A percentile compares a stretch with the other conserved stretches of the same genome.
phyloP scores from a whole-genome alignment of 176 grass and related monocot species.

The Neostapfia colusana region DNA sequence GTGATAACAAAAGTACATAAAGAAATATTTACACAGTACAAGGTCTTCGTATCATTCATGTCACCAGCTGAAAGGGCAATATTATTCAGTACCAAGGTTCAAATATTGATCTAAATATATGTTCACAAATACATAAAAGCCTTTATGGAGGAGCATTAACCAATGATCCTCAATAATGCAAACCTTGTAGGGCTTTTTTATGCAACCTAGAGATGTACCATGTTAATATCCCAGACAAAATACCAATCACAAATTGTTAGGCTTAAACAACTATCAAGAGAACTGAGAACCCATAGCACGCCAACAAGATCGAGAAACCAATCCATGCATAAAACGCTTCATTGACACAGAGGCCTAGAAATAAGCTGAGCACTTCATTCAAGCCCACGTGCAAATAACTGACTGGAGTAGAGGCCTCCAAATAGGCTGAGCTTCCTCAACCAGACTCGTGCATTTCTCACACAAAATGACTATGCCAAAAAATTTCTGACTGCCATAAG shows the following conservation, averaged over 20 bases:
- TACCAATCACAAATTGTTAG: not conserved
- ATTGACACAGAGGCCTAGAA: not conserved
- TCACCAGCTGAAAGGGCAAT: not conserved
- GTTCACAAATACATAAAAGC: not conserved
- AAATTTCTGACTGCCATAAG: not conserved
- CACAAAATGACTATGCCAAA: not conserved
- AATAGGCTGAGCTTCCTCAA: not conserved
- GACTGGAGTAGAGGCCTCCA: not conserved
- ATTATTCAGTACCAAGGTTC: not conserved
- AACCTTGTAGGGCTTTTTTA: not conserved
- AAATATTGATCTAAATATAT: not conserved
- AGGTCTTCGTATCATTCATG: not conserved
- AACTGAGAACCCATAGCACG: too few species aligned
- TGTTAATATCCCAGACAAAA: not conserved
- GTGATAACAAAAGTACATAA: not conserved
- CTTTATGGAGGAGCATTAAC: not conserved
- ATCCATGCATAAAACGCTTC: not conserved
- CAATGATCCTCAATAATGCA: slow-evolving; percentile 3
- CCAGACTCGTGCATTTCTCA: not conserved
- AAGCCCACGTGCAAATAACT: not conserved
- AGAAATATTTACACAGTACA: not conserved
- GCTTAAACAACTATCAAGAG: not conserved
- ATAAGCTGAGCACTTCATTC: not conserved
- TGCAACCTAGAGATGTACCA: not conserved
- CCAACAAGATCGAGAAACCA: not conserved